These are phyloP conservation scores for Fusarium sp. DNA, from an alignment of 2,329 filamentous ascomycete species.

Conservation along the genomic window DNA sequence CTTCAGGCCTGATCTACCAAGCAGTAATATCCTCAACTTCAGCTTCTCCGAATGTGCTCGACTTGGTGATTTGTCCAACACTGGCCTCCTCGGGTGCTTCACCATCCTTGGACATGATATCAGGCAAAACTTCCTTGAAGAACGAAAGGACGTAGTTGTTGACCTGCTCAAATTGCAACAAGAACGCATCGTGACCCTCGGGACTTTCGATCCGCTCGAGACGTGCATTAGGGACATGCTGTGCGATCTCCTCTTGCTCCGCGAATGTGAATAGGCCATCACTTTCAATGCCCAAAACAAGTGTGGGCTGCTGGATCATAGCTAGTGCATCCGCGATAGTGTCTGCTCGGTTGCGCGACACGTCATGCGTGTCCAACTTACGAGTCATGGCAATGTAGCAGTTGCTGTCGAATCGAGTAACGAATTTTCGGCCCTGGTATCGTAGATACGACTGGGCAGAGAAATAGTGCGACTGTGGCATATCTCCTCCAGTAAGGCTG, in stretches of 20 bases:
- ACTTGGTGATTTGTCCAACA: constrained; percentile 78
- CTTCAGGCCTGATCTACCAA: constrained; percentile 68
- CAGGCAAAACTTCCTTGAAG: constrained; percentile 81
- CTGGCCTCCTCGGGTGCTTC: constrained; percentile 60
- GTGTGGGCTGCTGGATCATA: constrained; percentile 85
- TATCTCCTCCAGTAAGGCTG: constrained; percentile 62
- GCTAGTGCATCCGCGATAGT: constrained; percentile 79
- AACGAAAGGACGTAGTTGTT: constrained; percentile 89
- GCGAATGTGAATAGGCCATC: constrained; percentile 97
- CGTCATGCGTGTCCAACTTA: constrained; percentile 96
- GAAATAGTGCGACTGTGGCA: constrained; percentile 84
- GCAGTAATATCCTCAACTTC: constrained; percentile 97
- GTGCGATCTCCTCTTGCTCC: constrained; percentile 92
- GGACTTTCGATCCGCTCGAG: constrained; percentile 91
- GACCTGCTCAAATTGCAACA: constrained; percentile 97
- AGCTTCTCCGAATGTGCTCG: constrained; percentile 92
- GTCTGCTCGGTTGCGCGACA: constrained; percentile 79
- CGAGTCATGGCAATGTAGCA: constrained; percentile 99
- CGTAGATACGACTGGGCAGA: constrained; percentile 97
- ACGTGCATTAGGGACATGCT: constrained; percentile 79
- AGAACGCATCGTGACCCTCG: constrained; percentile 95
- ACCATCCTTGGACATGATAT: constrained; percentile 81
- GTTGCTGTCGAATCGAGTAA: constrained; percentile 96
- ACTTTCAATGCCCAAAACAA: constrained; percentile 94
- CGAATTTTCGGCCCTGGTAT: constrained; percentile 96